Evolutionary conservation across 148 eudicot genomes (phyloP), one percentile per base, ranked within the genome.

Genomic region (Vaccinium myrtillus): DNA sequence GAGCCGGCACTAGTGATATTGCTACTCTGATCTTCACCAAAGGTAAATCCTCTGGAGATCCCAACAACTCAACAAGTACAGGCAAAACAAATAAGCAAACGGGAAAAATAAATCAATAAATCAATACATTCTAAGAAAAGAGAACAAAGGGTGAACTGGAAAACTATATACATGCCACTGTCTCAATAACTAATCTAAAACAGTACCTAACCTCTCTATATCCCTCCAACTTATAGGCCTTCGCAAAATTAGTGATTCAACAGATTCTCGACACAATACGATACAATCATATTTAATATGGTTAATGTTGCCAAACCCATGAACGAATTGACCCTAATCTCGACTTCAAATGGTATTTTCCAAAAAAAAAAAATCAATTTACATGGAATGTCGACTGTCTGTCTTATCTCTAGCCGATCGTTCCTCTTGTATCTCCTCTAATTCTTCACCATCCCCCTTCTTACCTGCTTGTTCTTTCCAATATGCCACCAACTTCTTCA

Each of bases 401-500:
- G 90, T 30, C 81, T 83, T 91, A 19, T 95, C 94, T 84, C 85
- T 93, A 18, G 88, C 75, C 48, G 91, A 73, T 25, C 94, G 87
- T 85, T 97, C 96, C 14, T 97, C 99, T 91, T 93, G 99, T 80
- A 97, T 93, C 87, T 97, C 99, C 86, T 95, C 98, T 6, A 95
- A 90, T 49, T 95, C 98, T 54, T 95, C 98, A 23, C 95, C 98
- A 0, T 95, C 99, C 19, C 95, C 98, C 83, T 89, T 94, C 87
- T 91, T 92, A 79, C 99, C 99, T 4, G 99, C 98, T 81, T 94
- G 98, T 86, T 94, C 98, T 87, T 93, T 97, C 98, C 98, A 97
- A 89, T 95, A 89, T 32, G 92, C 89, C 19, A 95, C 96, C 74
- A 92, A 79, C 88, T 92, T 97, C 86, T 92, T 97, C 87, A 97